Conservation (phyloP, 2,329 filamentous ascomycete species). For the Apiospora malaysiana region DNA sequence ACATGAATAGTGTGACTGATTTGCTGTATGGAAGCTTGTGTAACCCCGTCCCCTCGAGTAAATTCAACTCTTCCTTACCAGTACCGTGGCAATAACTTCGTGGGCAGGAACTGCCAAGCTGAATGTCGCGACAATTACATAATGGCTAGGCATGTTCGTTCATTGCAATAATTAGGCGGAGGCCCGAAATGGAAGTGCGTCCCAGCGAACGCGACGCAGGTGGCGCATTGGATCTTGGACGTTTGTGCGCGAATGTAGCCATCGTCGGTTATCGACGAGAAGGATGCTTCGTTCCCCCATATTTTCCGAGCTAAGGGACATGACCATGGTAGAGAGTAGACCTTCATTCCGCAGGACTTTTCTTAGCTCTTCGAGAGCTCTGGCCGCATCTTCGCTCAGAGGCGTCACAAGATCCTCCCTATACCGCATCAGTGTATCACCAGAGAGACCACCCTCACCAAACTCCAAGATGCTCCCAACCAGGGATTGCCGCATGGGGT, state of each 20-base stretch:
- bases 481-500: constrained; percentile 22
- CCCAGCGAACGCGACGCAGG: constrained; percentile 43
- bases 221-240: constrained; percentile 43
- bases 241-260: constrained; percentile 42
- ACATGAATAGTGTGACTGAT: no score
- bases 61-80: no score
- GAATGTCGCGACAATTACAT: no score
- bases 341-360: constrained; percentile 27
- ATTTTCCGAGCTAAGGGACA: constrained; percentile 36
- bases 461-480: constrained; percentile 20
- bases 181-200: constrained; percentile 35
- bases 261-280: constrained; percentile 43
- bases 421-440: constrained; percentile 36
- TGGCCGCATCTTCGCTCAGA: constrained; percentile 30
- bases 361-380: constrained; percentile 36
- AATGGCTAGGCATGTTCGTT: no score
- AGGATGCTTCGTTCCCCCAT: constrained; percentile 39
- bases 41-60: no score
- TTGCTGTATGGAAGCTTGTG: no score
- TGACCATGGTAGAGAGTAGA: constrained; percentile 25
- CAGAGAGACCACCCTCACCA: constrained; percentile 12
- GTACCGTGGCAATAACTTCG: no score
- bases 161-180: no score
- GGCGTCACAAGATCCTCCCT: constrained; percentile 41
- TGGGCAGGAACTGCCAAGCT: no score